These are phyloP conservation scores for Exophiala sideris DNA, from an alignment of 2,329 filamentous ascomycete species.

Conservation along the genomic window DNA sequence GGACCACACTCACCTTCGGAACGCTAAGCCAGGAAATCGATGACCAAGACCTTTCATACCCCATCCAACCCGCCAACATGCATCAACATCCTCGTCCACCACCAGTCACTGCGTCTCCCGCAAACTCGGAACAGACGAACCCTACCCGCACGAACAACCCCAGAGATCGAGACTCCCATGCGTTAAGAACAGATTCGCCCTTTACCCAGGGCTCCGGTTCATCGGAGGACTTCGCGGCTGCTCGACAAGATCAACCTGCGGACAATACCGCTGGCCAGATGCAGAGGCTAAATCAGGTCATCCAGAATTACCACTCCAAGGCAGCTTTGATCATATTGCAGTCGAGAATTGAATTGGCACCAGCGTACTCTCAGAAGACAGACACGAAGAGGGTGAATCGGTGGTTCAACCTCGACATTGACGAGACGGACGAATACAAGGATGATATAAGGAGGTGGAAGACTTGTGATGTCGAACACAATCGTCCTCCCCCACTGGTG, in stretches of 20 bases:
- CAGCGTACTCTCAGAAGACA: conserved; percentile 54
- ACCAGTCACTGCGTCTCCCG: conserved; percentile 69
- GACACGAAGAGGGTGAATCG: conserved; percentile 69
- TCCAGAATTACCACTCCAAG: conserved; percentile 94
- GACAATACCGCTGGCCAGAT: conserved; percentile 61
- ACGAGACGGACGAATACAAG: conserved; percentile 83
- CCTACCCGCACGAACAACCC: conserved; percentile 69
- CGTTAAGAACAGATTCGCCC: conserved; percentile 48
- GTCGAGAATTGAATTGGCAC: conserved; percentile 68
- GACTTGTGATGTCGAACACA: conserved; percentile 70
- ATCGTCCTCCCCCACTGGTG: conserved; percentile 75
- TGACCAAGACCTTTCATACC: background rate
- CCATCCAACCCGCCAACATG: conserved; percentile 53
- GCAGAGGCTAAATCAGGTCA: conserved; percentile 85
- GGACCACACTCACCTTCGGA: conserved; percentile 15
- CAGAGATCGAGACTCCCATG: conserved; percentile 60
- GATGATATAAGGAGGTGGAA: conserved; percentile 82
- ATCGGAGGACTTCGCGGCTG: conserved; percentile 46
- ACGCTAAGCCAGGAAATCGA: conserved; percentile 22
- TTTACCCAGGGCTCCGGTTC: conserved; percentile 53
- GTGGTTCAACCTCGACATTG: conserved; percentile 93
- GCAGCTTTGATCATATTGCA: conserved; percentile 79
- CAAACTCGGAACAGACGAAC: conserved; percentile 68
- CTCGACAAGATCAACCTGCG: conserved; percentile 40
- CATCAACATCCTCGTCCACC: conserved; percentile 83